Percentiles rank a stretch among this genome's conserved stretches.
Conservation (phyloP, 2,329 filamentous ascomycete genomes). For the Aspergillus sp. region DNA sequence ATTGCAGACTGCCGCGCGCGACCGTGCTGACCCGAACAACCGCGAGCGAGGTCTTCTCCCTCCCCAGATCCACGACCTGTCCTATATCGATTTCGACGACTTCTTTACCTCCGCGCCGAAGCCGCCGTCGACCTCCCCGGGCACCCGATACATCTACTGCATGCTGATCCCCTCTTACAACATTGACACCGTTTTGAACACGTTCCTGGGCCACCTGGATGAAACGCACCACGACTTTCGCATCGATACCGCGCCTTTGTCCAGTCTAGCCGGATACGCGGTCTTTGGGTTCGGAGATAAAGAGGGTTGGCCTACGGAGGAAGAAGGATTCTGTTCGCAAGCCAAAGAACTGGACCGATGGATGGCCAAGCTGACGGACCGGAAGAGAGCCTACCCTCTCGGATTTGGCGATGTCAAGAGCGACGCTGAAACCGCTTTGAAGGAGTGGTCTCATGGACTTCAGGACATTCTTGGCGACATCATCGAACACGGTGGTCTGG, state of each 20-base stretch:
- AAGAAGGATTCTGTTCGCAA: slow-evolving; percentile 89
- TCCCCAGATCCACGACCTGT: slow-evolving; percentile 71
- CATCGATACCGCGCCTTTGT: slow-evolving; percentile 83
- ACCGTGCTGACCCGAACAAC: slow-evolving; percentile 19
- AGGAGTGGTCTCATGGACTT: slow-evolving; percentile 76
- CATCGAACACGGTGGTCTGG: slow-evolving; percentile 49
- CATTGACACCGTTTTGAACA: slow-evolving; percentile 87
- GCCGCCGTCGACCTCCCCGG: slow-evolving; percentile 41
- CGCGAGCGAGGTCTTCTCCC: slow-evolving; percentile 43
- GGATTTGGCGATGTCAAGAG: slow-evolving; percentile 82
- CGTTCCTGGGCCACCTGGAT: slow-evolving; percentile 78
- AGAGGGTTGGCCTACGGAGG: slow-evolving; percentile 87
- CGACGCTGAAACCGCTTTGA: slow-evolving; percentile 64
- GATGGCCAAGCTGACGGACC: slow-evolving; percentile 91
- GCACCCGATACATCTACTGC: slow-evolving; percentile 71
- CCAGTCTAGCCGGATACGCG: slow-evolving; percentile 75
- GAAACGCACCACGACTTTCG: slow-evolving; percentile 97
- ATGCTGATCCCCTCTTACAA: slow-evolving; percentile 89
- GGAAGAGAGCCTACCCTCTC: slow-evolving; percentile 82
- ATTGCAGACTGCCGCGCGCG: slow-evolving; percentile 46
- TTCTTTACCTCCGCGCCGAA: slow-evolving; percentile 80
- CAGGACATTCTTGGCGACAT: slow-evolving; percentile 66
- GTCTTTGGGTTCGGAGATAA: slow-evolving; percentile 93
- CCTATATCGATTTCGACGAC: slow-evolving; percentile 88
- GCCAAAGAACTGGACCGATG: slow-evolving; percentile 87